Percentiles rank a stretch among this genome's conserved stretches.
Conservation (phyloP, 169 alveolate species). For the Plasmodium reichenowi region DNA sequence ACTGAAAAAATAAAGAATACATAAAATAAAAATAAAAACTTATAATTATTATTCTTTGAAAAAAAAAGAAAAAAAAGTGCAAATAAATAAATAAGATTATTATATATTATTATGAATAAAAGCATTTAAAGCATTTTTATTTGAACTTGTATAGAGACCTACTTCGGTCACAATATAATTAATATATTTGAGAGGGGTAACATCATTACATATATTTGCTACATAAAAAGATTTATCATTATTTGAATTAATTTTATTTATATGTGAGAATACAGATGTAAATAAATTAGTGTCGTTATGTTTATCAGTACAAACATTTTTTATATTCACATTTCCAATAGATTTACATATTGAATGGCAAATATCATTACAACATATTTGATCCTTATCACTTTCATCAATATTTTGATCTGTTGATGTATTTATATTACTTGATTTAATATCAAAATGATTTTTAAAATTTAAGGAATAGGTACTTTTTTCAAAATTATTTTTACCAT, state of each 20-base stretch:
- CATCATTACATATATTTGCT: constrained; percentile 75
- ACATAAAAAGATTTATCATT: constrained; percentile 74
- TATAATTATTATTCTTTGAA: neutral
- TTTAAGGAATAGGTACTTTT: constrained; percentile 16
- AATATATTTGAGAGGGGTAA: constrained; percentile 73
- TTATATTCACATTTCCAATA: constrained; percentile 70
- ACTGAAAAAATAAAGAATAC: neutral
- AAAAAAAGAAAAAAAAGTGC: constrained; percentile 4
- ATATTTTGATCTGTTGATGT: constrained; percentile 6
- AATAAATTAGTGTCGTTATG: constrained; percentile 61
- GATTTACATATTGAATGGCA: constrained; percentile 69
- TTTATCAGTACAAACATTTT: constrained; percentile 67
- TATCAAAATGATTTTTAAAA: constrained; percentile 19
- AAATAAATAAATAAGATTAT: neutral
- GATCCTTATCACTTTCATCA: constrained; percentile 29
- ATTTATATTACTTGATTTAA: constrained; percentile 14
- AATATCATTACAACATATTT: constrained; percentile 27
- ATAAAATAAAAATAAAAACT: neutral
- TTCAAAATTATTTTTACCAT: constrained; percentile 27
- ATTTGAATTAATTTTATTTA: constrained; percentile 59
- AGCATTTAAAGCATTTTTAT: constrained; percentile 63
- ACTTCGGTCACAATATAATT: constrained; percentile 71
- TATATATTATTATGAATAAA: constrained; percentile 63
- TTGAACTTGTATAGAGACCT: constrained; percentile 75
- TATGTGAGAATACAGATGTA: constrained; percentile 67